phyloP scores from a whole-genome alignment of 2,329 filamentous ascomycete genomes.

The Proliferodiscus dingleyae region DNA sequence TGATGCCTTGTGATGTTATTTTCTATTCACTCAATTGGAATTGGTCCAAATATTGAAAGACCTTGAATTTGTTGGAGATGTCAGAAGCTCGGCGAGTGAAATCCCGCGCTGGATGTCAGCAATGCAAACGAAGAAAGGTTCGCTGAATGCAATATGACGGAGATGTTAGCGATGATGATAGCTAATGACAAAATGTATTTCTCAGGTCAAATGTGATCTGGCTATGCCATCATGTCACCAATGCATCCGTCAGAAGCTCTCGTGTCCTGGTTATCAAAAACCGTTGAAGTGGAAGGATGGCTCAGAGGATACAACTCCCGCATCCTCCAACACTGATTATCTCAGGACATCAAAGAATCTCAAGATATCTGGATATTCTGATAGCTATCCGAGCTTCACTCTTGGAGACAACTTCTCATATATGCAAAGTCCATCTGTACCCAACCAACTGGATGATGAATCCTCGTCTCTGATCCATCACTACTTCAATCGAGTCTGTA shows the following conservation, averaged over 20 bases:
- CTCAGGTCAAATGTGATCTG: constrained; percentile 7
- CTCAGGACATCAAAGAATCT: background rate
- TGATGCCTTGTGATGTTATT: background rate
- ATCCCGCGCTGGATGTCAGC: constrained; percentile 10
- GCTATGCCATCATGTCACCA: constrained; percentile 4
- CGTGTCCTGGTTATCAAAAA: constrained; percentile 11
- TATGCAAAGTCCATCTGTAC: background rate
- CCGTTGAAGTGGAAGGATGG: constrained; percentile 8
- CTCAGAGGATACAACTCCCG: background rate
- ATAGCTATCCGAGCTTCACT: background rate
- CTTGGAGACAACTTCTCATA: background rate
- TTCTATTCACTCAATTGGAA: background rate
- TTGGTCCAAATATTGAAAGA: background rate
- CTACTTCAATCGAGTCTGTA: constrained; percentile 10
- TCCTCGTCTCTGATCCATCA: constrained; percentile 7
- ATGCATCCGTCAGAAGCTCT: constrained; percentile 8
- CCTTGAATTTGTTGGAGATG: constrained; percentile 1
- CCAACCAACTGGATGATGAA: constrained; percentile 1
- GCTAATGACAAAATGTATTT: background rate
- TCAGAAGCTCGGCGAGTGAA: constrained; percentile 9
- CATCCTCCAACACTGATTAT: background rate
- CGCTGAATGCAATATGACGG: background rate
- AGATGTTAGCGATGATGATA: background rate
- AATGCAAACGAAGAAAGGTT: constrained; percentile 11
- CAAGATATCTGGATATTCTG: background rate